Base-by-base conservation (phyloP, 2,329 filamentous ascomycete species). In the Aspergillus alliaceus region DNA sequence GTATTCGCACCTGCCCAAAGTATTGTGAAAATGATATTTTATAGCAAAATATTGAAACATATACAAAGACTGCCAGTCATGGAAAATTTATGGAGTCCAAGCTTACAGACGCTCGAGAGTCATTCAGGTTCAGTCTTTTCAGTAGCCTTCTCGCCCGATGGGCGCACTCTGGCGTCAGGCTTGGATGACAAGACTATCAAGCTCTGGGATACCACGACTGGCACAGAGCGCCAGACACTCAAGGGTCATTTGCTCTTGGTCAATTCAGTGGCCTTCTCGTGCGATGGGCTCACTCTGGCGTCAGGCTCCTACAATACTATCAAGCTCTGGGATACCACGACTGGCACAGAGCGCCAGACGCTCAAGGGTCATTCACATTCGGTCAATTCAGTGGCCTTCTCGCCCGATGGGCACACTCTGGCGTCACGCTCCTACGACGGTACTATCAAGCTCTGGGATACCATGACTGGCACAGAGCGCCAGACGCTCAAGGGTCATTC, bases 241-340 rank as follows among this genome's bases (percentile, higher is more conserved):
- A 18, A 40, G 37, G 37, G 35, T 25, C 25, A 52, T 42, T 40
- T n/a, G 20, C n/a, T 11, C 12, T 39, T 20, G 25, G 32, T 51
- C 34, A 25, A 8, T 3, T 24, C 39, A 24, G 39, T 42, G 4
- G 39, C 61, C 11, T 72, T 71, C 62, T 72, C 69, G 4, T 59
- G 51, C 6, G 65, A n/a, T n/a, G n/a, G n/a, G n/a, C n/a, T n/a
- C n/a, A n/a, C n/a, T n/a, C n/a, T n/a, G n/a, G n/a, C n/a, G 70
- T 64, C 62, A 20, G 57, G 42, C 29, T 66, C 61, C 6, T 2
- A 18, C 48, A 29, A 34, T 4, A 60, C 42, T 12, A 53, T 61
- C 24, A 57, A 49, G 39, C 56, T 42, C 39, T 42, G 20, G 39
- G 3, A 42, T 25, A 42, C 9, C 12, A 42, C 22, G 1, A 42